phyloP scores from a whole-genome alignment of 768 basidiomycete species.

The Podaxis mareebaensis region DNA sequence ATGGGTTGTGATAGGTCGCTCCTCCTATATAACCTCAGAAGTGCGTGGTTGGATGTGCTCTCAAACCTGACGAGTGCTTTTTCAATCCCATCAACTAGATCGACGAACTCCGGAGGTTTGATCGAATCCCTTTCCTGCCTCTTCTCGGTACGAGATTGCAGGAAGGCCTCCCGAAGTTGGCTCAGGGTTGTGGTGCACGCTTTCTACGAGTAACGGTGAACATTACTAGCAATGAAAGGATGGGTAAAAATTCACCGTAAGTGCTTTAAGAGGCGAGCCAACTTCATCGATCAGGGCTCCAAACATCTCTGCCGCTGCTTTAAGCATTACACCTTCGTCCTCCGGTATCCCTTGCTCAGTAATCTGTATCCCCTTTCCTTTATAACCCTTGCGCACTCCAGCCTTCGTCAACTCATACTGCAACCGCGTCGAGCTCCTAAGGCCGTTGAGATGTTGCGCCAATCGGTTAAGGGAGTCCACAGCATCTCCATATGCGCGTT shows the following conservation, averaged over 20 bases:
- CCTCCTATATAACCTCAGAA: slow-evolving; percentile 70
- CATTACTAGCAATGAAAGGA: neutral
- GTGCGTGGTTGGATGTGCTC: slow-evolving; percentile 80
- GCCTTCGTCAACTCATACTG: slow-evolving; percentile 83
- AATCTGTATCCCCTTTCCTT: slow-evolving; percentile 17
- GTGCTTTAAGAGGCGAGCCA: slow-evolving; percentile 71
- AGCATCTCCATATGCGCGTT: slow-evolving; percentile 79
- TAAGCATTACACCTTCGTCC: slow-evolving; percentile 45
- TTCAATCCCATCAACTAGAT: slow-evolving; percentile 66
- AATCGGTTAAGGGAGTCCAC: slow-evolving; percentile 85
- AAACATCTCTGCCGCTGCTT: slow-evolving; percentile 72
- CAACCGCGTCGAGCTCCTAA: slow-evolving; percentile 79
- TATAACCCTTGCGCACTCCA: slow-evolving; percentile 28
- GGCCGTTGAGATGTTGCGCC: slow-evolving; percentile 91
- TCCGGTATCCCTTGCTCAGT: slow-evolving; percentile 18
- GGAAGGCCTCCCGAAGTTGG: slow-evolving; percentile 66
- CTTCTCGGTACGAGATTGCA: slow-evolving; percentile 38
- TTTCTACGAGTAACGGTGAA: slow-evolving; percentile 37
- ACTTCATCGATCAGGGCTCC: slow-evolving; percentile 79
- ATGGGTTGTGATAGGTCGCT: slow-evolving; percentile 35
- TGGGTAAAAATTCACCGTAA: slow-evolving; percentile 53
- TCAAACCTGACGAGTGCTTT: slow-evolving; percentile 74
- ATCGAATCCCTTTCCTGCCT: slow-evolving; percentile 33
- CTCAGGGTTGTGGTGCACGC: slow-evolving; percentile 62
- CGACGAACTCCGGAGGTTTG: slow-evolving; percentile 60